phyloP scores from a whole-genome alignment of 2,329 filamentous ascomycete genomes.

The Colletotrichum sp. region DNA sequence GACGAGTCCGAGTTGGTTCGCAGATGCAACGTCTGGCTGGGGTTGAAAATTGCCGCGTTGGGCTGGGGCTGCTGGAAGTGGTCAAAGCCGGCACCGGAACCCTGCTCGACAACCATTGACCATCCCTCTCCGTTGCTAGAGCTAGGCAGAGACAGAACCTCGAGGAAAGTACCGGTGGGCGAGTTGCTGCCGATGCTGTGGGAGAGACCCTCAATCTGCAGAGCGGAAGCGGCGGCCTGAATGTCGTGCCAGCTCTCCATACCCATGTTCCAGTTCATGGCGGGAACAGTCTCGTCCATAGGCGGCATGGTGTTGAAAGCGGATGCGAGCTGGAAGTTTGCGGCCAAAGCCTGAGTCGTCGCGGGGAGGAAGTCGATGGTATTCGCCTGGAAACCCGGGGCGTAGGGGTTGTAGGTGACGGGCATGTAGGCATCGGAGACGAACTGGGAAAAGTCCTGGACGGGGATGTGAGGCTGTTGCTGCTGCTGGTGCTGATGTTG shows the following conservation, averaged over 20 bases:
- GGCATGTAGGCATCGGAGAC: constrained; percentile 55
- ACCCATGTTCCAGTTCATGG: constrained; percentile 66
- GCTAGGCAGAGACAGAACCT: constrained; percentile 81
- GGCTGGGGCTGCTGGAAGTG: constrained; percentile 63
- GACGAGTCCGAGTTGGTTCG: constrained; percentile 88
- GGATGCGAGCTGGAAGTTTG: constrained; percentile 66
- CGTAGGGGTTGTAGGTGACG: constrained; percentile 48
- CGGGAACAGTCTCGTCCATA: constrained; percentile 59
- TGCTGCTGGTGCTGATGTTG: constrained; percentile 54
- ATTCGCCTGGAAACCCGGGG: constrained; percentile 57
- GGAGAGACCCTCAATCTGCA: constrained; percentile 58
- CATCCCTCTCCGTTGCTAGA: constrained; percentile 84
- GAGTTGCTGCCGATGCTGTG: constrained; percentile 51
- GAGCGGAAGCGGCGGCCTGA: constrained; percentile 57
- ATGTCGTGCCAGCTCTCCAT: constrained; percentile 85
- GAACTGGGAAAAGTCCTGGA: constrained; percentile 56
- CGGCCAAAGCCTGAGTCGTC: constrained; percentile 67
- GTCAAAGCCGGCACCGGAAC: constrained; percentile 56
- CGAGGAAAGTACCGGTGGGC: constrained; percentile 67
- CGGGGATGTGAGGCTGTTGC: constrained; percentile 36
- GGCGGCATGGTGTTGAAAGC: constrained; percentile 65
- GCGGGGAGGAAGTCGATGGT: constrained; percentile 66
- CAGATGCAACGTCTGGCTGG: constrained; percentile 86
- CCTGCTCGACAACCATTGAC: constrained; percentile 64
- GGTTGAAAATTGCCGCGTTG: constrained; percentile 83